Percentiles rank a stretch among this genome's conserved stretches.
Conservation (phyloP, 768 basidiomycete genomes). For the Ramaria sp. region DNA sequence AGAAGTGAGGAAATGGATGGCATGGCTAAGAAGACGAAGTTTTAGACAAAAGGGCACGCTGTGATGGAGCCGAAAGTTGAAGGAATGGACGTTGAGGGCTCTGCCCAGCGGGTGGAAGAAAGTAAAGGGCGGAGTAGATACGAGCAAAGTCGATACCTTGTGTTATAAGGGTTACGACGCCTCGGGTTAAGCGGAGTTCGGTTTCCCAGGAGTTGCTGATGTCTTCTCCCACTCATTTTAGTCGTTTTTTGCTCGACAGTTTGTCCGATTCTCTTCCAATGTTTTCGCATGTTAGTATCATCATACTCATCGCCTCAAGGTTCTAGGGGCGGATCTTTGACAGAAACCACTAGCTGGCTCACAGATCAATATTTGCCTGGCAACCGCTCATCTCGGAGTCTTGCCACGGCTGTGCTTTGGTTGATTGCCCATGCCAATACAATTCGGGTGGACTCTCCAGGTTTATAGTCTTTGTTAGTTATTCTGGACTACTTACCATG, state of each 20-base stretch:
- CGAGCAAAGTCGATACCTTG: neutral
- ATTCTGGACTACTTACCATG: too few species aligned
- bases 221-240: too few species aligned
- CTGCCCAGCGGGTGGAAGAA: constrained; percentile 4
- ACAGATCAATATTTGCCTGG: neutral
- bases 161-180: neutral
- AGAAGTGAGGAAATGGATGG: neutral
- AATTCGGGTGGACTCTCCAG: neutral
- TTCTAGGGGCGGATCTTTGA: neutral
- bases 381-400: neutral
- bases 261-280: too few species aligned
- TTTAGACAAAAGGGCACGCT: neutral
- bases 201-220: too few species aligned
- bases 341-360: neutral
- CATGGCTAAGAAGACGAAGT: neutral
- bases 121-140: neutral
- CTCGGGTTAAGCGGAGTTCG: neutral
- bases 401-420: too few species aligned
- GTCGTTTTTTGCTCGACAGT: too few species aligned
- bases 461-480: too few species aligned
- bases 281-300: too few species aligned
- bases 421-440: too few species aligned
- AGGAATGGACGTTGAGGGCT: constrained; percentile 7
- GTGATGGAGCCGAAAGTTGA: neutral
- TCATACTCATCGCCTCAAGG: too few species aligned